Evolutionary conservation across 1,139 yeast species (phyloP), one percentile per base, ranked within the genome.

Genomic region (Zhuliangozyma blackwelliae): DNA sequence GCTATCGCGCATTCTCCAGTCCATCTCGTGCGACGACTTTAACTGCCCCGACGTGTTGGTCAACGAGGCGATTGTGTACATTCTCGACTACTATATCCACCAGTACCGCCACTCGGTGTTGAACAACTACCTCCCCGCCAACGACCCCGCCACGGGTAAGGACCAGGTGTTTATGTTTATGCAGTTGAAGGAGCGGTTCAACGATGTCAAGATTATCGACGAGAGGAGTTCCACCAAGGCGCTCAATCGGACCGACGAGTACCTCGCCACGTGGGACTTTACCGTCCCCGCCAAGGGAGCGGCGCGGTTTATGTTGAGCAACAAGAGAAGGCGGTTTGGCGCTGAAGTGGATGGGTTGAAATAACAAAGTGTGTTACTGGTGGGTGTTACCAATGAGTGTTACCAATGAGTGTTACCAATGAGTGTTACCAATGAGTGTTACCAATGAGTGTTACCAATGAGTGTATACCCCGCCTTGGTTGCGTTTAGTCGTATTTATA

Each of bases 41-140:
- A 59, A 67, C 33, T 71, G 77, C 39, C 77, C 78, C 6, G 73
- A 71, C 42, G 51, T 61, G 10, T 64, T 77, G 28, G 82, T 82
- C 3, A 77, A 74, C 45, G 83, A 78, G 45, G 80, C 82, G 1
- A 67, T 82, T 30, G 61, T 77, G 26, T 84, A 80, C 44, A 61
- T 84, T 7, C 62, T 84, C 38, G 84, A 81, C 47, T 75, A 76
- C 47, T 79, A 77, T 47, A 73, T 78, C 40, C 81, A 79, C 44
- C 72, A 69, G 46, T 66, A 62, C 61, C 59, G 59, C 43, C 59
- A 56, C 37, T 60, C 63, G 11, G 52, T 57, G 8, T 50, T 61
- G 36, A 59, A 54, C 37, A 52, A 54, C n/a, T 61, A 51, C 43
- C 49, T 62, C 48, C 67, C 67, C 2, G 36, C 51, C 16, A 43